Evolutionary conservation across 345 rosid species (phyloP), one percentile per base, ranked within the genome.

Genomic region (Erodium maritimum): DNA sequence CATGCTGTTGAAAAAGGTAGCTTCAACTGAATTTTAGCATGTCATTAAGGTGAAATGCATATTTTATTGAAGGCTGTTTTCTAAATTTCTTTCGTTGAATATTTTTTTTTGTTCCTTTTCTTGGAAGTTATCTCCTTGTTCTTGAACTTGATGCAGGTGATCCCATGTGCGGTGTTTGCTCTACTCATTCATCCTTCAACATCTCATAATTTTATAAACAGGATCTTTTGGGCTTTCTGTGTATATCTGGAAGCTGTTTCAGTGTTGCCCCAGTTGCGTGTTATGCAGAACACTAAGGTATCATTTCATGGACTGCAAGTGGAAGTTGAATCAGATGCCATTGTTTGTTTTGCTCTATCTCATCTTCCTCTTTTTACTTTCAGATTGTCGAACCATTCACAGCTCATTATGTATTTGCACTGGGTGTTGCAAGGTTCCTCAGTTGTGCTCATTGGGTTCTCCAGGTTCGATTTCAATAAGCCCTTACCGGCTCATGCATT

Each of bases 391-490:
- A 94, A 70, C 99, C 99, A 56, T 94, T 94, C 80, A 94, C 99
- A 2, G 97, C 99, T 50, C 99, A 94, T 82, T 94, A 94, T 75
- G 99, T 94, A 54, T 94, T 94, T 79, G 99, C 99, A 3, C 67
- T 94, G 68, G 99, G 99, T 64, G 88, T 94, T 60, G 99, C 99
- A 21, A 85, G 99, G 75, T 94, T 90, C 73, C 76, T 94, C 67
- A 88, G 96, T 73, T 94, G 99, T 67, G 99, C 99, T 42, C 99
- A 94, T 67, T 94, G 99, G 99, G 97, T 94, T 72, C 88, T 94
- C 68, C 99, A 94, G 99, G 99, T 94, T 67, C 51, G 73, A 52
- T 66, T 55, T 69, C 14, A 50, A 23, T 5, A 19, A 58, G 5
- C 16, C 48, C 12, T 42, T 16, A 42, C 17, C 1, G 8, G 48